Conservation (phyloP, 116 monocot genomes). For the Dioscorea cayenensis region DNA sequence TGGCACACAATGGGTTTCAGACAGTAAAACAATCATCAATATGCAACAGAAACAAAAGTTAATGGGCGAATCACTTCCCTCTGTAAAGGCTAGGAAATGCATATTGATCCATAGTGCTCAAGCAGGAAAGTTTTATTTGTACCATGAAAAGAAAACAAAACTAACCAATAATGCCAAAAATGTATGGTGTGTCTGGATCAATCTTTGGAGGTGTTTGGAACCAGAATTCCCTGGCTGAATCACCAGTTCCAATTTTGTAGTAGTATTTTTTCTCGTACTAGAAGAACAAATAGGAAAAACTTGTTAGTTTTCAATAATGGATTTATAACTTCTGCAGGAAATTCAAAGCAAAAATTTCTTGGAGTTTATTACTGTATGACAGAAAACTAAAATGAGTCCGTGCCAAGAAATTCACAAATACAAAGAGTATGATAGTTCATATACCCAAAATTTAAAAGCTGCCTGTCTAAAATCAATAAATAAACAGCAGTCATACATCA, state of each 20-base stretch:
- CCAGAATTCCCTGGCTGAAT: slow-evolving; percentile 77
- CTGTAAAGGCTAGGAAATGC: background rate
- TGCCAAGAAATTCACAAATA: background rate
- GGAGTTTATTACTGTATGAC: background rate
- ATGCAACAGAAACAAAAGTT: background rate
- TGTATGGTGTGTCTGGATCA: slow-evolving; percentile 74
- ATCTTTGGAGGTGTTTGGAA: slow-evolving; percentile 79
- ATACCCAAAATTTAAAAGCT: too few relatives aligned
- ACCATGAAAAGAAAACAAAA: slow-evolving; percentile 1
- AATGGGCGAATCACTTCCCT: background rate
- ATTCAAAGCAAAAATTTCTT: background rate
- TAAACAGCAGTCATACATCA: too few relatives aligned
- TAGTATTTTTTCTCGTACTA: slow-evolving; percentile 83
- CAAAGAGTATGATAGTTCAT: too few relatives aligned
- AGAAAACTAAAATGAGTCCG: background rate
- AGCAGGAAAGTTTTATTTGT: background rate
- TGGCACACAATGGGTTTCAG: too few relatives aligned
- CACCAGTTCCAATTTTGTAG: slow-evolving; percentile 77
- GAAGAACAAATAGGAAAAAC: background rate
- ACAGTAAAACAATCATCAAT: background rate
- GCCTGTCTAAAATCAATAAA: too few relatives aligned
- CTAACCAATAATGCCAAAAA: slow-evolving; percentile 93
- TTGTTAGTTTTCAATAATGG: background rate
- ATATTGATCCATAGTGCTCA: background rate
- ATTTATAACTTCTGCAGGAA: background rate